Conservation (phyloP, 2,329 filamentous ascomycete species). For the Lachnum nothofagi region DNA sequence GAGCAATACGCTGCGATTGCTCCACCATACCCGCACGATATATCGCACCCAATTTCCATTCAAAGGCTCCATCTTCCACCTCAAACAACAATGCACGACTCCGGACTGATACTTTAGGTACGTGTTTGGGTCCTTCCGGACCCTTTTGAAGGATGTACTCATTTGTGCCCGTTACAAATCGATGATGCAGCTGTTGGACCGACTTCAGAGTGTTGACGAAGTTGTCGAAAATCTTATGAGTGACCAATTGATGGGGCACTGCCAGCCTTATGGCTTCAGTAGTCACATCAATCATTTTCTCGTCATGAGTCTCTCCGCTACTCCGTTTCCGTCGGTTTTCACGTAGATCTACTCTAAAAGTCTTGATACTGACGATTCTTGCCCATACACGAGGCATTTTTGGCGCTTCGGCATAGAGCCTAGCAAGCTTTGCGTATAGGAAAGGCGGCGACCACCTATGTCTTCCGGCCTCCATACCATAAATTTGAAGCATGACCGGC, state of each 20-base stretch:
- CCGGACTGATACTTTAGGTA: slow-evolving; percentile 80
- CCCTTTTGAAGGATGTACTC: slow-evolving; percentile 83
- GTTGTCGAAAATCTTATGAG: slow-evolving; percentile 92
- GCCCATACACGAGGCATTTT: slow-evolving; percentile 81
- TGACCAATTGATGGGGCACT: slow-evolving; percentile 83
- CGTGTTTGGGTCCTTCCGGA: slow-evolving; percentile 77
- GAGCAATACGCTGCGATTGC: slow-evolving; percentile 81
- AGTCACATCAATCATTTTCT: slow-evolving; percentile 77
- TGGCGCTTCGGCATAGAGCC: slow-evolving; percentile 84
- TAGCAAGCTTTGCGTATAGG: slow-evolving; percentile 66
- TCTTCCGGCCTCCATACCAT: slow-evolving; percentile 72
- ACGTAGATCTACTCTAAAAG: slow-evolving; percentile 72
- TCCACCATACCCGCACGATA: slow-evolving; percentile 85
- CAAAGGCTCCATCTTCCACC: slow-evolving; percentile 91
- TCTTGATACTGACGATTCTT: slow-evolving; percentile 76
- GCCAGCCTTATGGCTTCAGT: slow-evolving; percentile 82
- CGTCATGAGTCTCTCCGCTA: slow-evolving; percentile 55
- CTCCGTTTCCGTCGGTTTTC: slow-evolving; percentile 66
- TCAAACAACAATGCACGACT: slow-evolving; percentile 82
- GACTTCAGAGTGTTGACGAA: slow-evolving; percentile 83
- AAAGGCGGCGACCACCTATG: slow-evolving; percentile 87
- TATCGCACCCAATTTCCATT: slow-evolving; percentile 94
- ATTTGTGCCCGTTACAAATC: slow-evolving; percentile 80
- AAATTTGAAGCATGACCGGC: slow-evolving; percentile 84
- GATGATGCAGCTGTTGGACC: slow-evolving; percentile 83